These are phyloP conservation scores for Cardamine resedifolia DNA, from an alignment of 345 rosid genomes.

Conservation along the genomic window DNA sequence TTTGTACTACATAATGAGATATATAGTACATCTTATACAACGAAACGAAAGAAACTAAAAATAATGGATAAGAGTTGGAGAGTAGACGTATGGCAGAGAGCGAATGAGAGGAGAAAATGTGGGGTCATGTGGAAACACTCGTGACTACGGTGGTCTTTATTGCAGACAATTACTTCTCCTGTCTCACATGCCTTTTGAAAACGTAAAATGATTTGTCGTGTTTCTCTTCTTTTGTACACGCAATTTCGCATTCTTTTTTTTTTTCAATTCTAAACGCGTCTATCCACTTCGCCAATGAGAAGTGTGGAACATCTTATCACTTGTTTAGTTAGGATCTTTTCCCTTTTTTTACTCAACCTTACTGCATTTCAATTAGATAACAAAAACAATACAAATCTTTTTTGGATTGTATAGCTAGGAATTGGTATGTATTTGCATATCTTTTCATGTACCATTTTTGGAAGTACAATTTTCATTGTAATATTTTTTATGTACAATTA, in stretches of 20 bases:
- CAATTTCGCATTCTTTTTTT: not conserved
- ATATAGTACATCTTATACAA: not conserved
- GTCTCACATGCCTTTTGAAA: slow-evolving; percentile 43
- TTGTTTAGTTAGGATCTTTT: not conserved
- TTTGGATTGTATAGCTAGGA: too few relatives aligned
- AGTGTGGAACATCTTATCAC: not conserved
- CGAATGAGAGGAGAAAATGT: slow-evolving; percentile 11
- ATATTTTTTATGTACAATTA: too few relatives aligned
- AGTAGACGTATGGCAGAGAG: slow-evolving; percentile 18
- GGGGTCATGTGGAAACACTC: slow-evolving; percentile 37
- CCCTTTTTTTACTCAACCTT: too few relatives aligned
- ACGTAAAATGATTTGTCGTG: slow-evolving; percentile 19
- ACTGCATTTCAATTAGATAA: too few relatives aligned
- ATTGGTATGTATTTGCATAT: too few relatives aligned
- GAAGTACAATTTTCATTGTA: too few relatives aligned
- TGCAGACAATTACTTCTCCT: slow-evolving; percentile 43
- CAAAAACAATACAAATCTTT: too few relatives aligned
- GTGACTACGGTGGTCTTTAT: slow-evolving; percentile 37
- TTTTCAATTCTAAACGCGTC: not conserved
- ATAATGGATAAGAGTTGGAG: slow-evolving; percentile 12
- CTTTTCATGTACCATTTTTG: too few relatives aligned
- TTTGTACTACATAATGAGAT: not conserved
- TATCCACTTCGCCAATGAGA: not conserved
- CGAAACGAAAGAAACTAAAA: not conserved
- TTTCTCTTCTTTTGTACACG: slow-evolving; percentile 17